These are phyloP conservation scores for Suillus decipiens DNA, from an alignment of 768 basidiomycete species.

Conservation along the genomic window DNA sequence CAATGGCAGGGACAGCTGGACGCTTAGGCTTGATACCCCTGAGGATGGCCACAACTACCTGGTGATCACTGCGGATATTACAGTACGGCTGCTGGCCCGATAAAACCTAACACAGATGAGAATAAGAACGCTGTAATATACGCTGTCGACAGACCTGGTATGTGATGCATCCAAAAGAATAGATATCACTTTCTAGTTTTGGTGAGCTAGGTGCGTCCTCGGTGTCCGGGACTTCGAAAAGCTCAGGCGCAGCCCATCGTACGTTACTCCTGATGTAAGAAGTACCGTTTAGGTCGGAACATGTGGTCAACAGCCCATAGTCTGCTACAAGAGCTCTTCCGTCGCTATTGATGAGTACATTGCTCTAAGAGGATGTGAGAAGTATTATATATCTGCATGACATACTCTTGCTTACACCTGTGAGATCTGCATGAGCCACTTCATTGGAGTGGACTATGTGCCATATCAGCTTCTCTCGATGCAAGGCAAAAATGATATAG, in stretches of 20 bases:
- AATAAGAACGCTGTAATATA: background rate
- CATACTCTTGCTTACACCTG: background rate
- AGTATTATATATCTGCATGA: no score
- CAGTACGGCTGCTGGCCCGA: background rate
- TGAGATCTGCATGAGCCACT: slow-evolving; percentile 4
- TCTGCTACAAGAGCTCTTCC: background rate
- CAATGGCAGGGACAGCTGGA: slow-evolving; percentile 38
- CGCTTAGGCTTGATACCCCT: slow-evolving; percentile 4
- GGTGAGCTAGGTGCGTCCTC: background rate
- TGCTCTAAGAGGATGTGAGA: background rate
- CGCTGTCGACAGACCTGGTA: slow-evolving; percentile 15
- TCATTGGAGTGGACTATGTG: background rate
- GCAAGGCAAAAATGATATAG: background rate
- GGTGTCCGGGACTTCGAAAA: slow-evolving; percentile 25
- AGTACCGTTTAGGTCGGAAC: background rate
- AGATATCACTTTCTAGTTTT: slow-evolving; percentile 10
- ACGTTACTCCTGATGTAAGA: slow-evolving; percentile 25
- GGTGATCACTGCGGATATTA: slow-evolving; percentile 6
- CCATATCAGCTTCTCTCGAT: background rate
- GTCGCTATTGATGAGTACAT: background rate
- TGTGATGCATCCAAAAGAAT: slow-evolving; percentile 24
- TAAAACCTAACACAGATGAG: background rate
- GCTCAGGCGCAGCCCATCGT: slow-evolving; percentile 33
- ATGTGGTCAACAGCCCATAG: background rate
- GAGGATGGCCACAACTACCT: slow-evolving; percentile 16